Base-by-base conservation (phyloP, 1,139 yeast species). In the Nakaseomyces uthaithaninus region DNA sequence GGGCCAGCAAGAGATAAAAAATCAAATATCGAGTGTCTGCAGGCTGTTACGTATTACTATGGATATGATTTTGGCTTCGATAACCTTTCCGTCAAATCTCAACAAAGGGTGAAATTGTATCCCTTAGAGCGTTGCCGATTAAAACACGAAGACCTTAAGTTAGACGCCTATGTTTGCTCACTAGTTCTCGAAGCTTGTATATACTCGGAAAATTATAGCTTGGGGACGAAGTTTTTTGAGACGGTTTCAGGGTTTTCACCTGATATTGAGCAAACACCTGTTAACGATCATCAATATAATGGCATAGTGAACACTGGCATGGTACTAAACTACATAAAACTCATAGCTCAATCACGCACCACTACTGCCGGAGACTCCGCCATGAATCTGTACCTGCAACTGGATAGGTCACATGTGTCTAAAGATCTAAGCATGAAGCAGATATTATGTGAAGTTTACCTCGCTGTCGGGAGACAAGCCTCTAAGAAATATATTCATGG, bases 111-210 rank as follows among this genome's bases (percentile, higher is more conserved):
- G 12, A 28, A 28, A 12, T 8, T 28, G 33, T 15, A 36, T 37
- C 18, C 44, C 40, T 36, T 54, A 58, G 59, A 39, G 38, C 9
- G 43, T 46, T 12, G 35, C 14, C 4, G 20, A 2, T 12, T 28
- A 2, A 17, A 9, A 11, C 16, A 40, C 5, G 33, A 33, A 20
- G 49, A 41, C 28, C 54, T 44, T 30, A 36, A 45, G 3, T 18
- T 51, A 6, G 46, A 43, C 33, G 38, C 30, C n/a, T 51, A 47
- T 30, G 45, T 50, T 7, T 17, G 47, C n/a, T 57, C 53, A 11
- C 37, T 56, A 15, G 38, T 50, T 14, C 30, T 58, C 24, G 49
- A 50, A 5, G 44, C 44, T 22, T 49, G 52, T 33, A 18, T 45
- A 2, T 43, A 49, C 35, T 40, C 44, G 3, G 45, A 41, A 2